phyloP scores from a whole-genome alignment of 2,329 filamentous ascomycete species.

The Torrubiella hemipterigena region DNA sequence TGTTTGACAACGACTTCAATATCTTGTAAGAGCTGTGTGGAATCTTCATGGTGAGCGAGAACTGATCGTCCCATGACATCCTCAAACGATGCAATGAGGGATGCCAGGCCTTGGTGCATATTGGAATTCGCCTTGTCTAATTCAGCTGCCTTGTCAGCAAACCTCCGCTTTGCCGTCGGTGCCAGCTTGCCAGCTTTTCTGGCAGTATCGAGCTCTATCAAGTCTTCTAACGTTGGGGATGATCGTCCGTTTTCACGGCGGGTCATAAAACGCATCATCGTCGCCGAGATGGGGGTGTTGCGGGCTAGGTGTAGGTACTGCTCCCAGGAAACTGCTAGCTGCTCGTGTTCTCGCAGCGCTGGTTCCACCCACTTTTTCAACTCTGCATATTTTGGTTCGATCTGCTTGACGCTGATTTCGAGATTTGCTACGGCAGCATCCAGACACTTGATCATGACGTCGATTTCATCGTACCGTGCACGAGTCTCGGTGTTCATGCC shows the following conservation, averaged over 20 bases:
- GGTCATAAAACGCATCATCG: conserved; percentile 57
- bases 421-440: conserved; percentile 80
- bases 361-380: conserved; percentile 59
- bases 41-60: conserved; percentile 48
- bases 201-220: conserved; percentile 64
- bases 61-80: conserved; percentile 42
- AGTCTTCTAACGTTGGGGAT: conserved; percentile 55
- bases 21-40: conserved; percentile 62
- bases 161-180: conserved; percentile 43
- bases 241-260: conserved; percentile 27
- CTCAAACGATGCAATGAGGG: conserved; percentile 51
- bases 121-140: conserved; percentile 47
- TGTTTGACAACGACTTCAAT: conserved; percentile 79
- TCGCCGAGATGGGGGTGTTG: conserved; percentile 49
- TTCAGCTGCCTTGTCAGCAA: conserved; percentile 46
- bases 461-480: conserved; percentile 59
- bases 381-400: conserved; percentile 62
- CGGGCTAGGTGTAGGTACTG: conserved; percentile 52
- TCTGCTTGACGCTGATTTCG: conserved; percentile 58
- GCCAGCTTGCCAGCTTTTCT: conserved; percentile 60
- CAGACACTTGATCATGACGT: conserved; percentile 66
- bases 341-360: conserved; percentile 55
- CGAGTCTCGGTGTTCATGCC: conserved; percentile 50
- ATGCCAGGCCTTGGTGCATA: conserved; percentile 50
- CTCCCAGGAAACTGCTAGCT: conserved; percentile 55